Conservation (phyloP, 441 rosid species). For the Adansonia rubrostipa region DNA sequence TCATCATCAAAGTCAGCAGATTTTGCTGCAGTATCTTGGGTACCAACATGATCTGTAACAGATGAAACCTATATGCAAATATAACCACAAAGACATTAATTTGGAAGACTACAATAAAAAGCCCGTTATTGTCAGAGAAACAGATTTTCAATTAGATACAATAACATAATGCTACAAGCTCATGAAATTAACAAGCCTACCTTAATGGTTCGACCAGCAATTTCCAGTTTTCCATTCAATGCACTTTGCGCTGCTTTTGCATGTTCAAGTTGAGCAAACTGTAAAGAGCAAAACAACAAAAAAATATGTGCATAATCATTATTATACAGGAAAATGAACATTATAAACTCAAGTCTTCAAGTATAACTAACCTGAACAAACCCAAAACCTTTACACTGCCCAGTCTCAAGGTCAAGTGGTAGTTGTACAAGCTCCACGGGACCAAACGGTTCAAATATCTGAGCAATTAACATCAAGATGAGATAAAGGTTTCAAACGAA, state of each 20-base stretch:
- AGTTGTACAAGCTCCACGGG: slow-evolving; percentile 90
- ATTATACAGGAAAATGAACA: slow-evolving; percentile 5
- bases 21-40: slow-evolving; percentile 72
- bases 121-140: background rate
- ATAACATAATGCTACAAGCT: background rate
- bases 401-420: slow-evolving; percentile 86
- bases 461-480: slow-evolving; percentile 23
- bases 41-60: slow-evolving; percentile 82
- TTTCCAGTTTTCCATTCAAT: background rate
- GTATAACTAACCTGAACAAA: slow-evolving; percentile 77
- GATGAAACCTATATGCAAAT: slow-evolving; percentile 67
- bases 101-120: slow-evolving; percentile 6
- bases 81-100: slow-evolving; percentile 16
- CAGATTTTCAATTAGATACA: background rate
- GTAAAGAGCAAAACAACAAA: slow-evolving; percentile 26
- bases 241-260: background rate
- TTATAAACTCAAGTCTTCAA: slow-evolving; percentile 18
- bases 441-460: slow-evolving; percentile 93
- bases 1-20: slow-evolving; percentile 97
- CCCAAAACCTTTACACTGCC: slow-evolving; percentile 94
- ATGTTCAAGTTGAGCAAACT: slow-evolving; percentile 49
- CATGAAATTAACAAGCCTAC: slow-evolving; percentile 40
- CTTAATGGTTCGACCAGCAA: slow-evolving; percentile 61
- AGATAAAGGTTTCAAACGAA: background rate
- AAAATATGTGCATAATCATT: slow-evolving; percentile 7